Evolutionary conservation across 257 asterid species (phyloP).

Genomic region (Asclepias syriaca): DNA sequence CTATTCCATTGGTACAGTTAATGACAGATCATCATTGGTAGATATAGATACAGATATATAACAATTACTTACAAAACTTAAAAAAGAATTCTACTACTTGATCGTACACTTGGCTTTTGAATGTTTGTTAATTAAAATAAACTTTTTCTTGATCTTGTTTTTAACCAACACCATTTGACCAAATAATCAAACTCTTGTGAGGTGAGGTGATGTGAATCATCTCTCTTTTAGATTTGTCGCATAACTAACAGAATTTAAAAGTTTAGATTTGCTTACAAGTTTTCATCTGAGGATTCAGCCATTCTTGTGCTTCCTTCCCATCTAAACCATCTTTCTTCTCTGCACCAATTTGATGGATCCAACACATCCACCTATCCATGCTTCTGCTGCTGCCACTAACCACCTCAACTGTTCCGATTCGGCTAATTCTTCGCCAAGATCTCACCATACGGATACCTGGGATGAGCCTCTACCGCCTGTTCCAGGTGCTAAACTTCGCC

Average conservation of each 20-base stretch:
- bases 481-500: constrained; percentile 60
- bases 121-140: neutral
- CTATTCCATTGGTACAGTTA: neutral
- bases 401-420: constrained; percentile 37
- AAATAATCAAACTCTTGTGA: neutral
- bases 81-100: neutral
- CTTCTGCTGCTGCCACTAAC: constrained; percentile 10
- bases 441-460: constrained; percentile 42
- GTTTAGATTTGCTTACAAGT: no score
- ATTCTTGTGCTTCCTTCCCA: constrained; percentile 9
- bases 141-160: neutral
- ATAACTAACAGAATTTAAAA: neutral
- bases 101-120: neutral
- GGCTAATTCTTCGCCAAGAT: constrained; percentile 41
- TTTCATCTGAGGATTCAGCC: neutral
- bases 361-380: constrained; percentile 24
- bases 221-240: neutral
- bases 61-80: neutral
- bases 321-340: constrained; percentile 6
- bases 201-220: neutral
- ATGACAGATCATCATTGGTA: neutral
- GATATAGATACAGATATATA: neutral
- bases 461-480: constrained; percentile 42
- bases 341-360: constrained; percentile 40
- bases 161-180: neutral